Evolutionary conservation across 169 alveolate genomes (phyloP), one percentile per base, ranked within the genome.

Genomic region (Eimeria necatrix): DNA sequence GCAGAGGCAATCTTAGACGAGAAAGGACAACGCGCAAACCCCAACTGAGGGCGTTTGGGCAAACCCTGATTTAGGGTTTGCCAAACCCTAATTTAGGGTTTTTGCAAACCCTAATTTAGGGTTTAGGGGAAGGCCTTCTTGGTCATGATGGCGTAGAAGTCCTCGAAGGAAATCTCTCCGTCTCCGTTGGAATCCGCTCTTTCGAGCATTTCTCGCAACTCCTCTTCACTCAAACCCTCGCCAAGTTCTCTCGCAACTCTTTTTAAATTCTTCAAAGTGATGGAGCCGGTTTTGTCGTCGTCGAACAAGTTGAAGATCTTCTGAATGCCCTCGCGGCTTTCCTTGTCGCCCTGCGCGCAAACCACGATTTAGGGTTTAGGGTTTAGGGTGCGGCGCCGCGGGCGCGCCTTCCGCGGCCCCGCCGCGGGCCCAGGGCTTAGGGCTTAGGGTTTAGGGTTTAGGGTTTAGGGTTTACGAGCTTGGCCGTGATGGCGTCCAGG

Each of bases 201-300:
- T 96, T 99, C 99, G 90, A 99, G 98, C 99, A 99, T 99, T 95
- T 73, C 84, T 93, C 99, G 97, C 90, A 99, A 98, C 95, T 99
- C 99, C 94, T 99, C 99, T 85, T 98, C 99, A 48, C 99, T 97
- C 98, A 99, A 98, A 80, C 98, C 98, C 97, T 99, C 99, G 22
- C 99, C 99, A 59, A 99, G 98, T 96, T 99, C 99, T 95, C 98
- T 98, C 14, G 99, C 99, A n/a, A 99, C 99, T 97, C 99, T 98
- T 97, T 99, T 98, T 60, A 99, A 97, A 95, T 99, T 98, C 96
- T 98, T 98, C 85, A 99, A 96, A 70, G 99, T 97, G 84, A 99
- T 99, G 12, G 98, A 96, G 68, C 97, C 97, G 53, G 99, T 97
- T 94, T 99, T 99, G 97, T 99, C 99, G 81, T 99, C 99, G 97